Conservation (phyloP, 768 basidiomycete genomes). For the Nidularia pulvinata region DNA sequence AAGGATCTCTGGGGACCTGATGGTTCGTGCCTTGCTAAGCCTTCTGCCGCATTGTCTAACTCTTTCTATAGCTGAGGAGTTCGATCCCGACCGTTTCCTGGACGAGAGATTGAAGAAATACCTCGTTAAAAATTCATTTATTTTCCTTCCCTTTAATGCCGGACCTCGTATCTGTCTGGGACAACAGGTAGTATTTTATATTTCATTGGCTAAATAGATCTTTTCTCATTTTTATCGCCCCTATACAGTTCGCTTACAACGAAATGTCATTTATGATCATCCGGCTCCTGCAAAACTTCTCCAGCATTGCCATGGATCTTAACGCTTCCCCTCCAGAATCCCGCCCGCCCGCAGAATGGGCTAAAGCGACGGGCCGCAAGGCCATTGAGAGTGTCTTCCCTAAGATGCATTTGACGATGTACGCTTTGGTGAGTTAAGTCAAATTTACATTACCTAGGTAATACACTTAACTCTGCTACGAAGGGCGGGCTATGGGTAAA, state of each 20-base stretch:
- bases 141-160: conserved; percentile 69
- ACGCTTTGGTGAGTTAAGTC: conserved; percentile 30
- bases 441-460: not conserved
- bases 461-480: not conserved
- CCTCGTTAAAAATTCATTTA: conserved; percentile 62
- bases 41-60: not conserved
- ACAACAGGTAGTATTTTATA: conserved; percentile 40
- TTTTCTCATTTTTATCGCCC: conserved; percentile 4
- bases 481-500: not conserved
- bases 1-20: conserved; percentile 74
- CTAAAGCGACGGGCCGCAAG: conserved; percentile 39
- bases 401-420: conserved; percentile 56
- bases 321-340: conserved; percentile 44
- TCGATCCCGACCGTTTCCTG: conserved; percentile 73
- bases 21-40: conserved; percentile 29
- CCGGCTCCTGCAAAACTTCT: conserved; percentile 58
- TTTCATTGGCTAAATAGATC: not conserved
- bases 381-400: conserved; percentile 48
- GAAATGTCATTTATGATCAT: conserved; percentile 37
- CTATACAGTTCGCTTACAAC: conserved; percentile 44
- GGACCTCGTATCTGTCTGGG: conserved; percentile 61
- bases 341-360: conserved; percentile 47
- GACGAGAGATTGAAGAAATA: conserved; percentile 66
- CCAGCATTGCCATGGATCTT: conserved; percentile 40
- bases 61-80: conserved; percentile 47